These are phyloP conservation scores for Hypoxylon sp. DNA, from an alignment of 2,329 filamentous ascomycete species.

Conservation along the genomic window DNA sequence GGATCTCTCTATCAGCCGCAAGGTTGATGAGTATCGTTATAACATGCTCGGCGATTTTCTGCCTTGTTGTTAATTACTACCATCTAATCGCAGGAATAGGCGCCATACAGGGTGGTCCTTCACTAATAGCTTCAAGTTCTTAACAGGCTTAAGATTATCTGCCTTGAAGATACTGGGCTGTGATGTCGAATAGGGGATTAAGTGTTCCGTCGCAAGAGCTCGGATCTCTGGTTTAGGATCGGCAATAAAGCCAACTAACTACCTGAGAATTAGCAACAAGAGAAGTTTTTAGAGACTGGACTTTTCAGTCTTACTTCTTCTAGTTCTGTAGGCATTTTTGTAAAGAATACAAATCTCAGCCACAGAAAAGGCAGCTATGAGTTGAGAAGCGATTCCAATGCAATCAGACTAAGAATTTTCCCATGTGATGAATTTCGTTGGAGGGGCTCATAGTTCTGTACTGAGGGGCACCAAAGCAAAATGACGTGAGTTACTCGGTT, in stretches of 20 bases:
- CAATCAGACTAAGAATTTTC: conserved; percentile 36
- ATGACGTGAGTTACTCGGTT: conserved; percentile 24
- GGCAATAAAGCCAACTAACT: conserved; percentile 95
- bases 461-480: conserved; percentile 28
- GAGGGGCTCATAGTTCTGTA: conserved; percentile 25
- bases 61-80: conserved; percentile 22
- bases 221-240: conserved; percentile 93
- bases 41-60: conserved; percentile 94
- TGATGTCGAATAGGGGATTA: conserved; percentile 83
- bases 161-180: conserved; percentile 88
- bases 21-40: conserved; percentile 92
- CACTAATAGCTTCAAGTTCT: conserved; percentile 88
- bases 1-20: conserved; percentile 81
- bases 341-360: neutral
- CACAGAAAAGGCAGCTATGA: neutral
- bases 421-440: conserved; percentile 23
- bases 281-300: neutral
- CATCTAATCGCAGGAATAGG: neutral
- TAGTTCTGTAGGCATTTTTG: conserved; percentile 79
- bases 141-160: conserved; percentile 82
- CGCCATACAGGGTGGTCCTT: conserved; percentile 82
- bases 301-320: conserved; percentile 72
- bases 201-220: conserved; percentile 85
- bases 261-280: conserved; percentile 33
- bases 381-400: conserved; percentile 1